These are phyloP conservation scores for Cucurbita ficifolia DNA, from an alignment of 306 rosid genomes.

Conservation along the genomic window DNA sequence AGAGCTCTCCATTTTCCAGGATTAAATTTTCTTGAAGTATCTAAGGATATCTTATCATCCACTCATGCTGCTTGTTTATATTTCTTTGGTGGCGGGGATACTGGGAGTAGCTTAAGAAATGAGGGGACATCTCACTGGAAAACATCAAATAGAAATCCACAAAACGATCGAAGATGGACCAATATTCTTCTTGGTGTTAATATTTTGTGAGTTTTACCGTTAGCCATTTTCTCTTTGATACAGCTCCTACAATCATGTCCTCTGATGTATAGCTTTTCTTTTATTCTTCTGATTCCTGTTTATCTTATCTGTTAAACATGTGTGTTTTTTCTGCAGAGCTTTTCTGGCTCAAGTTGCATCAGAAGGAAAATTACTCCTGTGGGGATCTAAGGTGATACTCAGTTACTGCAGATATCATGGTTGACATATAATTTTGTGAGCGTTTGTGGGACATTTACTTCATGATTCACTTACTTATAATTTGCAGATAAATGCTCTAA, in stretches of 20 bases:
- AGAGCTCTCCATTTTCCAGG: constrained; percentile 25
- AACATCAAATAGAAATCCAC: constrained; percentile 20
- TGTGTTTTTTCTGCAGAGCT: constrained; percentile 29
- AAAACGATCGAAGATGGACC: constrained; percentile 53
- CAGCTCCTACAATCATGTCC: neutral
- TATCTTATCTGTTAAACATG: neutral
- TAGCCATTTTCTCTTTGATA: neutral
- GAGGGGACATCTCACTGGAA: constrained; percentile 24
- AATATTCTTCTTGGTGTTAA: constrained; percentile 66
- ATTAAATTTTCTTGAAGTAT: constrained; percentile 19
- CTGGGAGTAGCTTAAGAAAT: constrained; percentile 25
- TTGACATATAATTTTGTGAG: neutral
- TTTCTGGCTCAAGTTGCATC: constrained; percentile 58
- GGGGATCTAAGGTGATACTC: constrained; percentile 84
- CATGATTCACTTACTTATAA: neutral
- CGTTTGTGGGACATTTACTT: neutral
- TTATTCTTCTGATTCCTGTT: neutral
- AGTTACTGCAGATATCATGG: neutral
- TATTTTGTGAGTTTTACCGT: constrained; percentile 47
- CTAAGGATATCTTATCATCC: constrained; percentile 25
- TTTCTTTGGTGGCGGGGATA: constrained; percentile 43
- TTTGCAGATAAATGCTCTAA: constrained; percentile 50
- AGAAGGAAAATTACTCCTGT: constrained; percentile 48
- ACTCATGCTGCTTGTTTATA: constrained; percentile 33
- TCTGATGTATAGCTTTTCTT: neutral